These are phyloP conservation scores for Hygrophorus russula DNA, from an alignment of 768 basidiomycete genomes.

Conservation along the genomic window DNA sequence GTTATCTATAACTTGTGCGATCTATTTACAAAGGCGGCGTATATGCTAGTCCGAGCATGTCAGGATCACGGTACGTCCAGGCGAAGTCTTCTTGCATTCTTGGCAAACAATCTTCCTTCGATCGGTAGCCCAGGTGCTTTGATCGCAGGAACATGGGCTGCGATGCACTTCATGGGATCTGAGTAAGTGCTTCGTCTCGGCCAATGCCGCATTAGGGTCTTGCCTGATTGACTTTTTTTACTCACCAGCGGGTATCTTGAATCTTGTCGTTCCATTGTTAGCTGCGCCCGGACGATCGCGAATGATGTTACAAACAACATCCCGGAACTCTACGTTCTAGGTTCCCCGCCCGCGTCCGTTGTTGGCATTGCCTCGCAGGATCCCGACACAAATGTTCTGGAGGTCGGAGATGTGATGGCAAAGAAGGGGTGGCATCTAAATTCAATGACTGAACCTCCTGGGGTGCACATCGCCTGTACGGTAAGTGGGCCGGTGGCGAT, in stretches of 20 bases:
- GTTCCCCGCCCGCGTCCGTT: slow-evolving; percentile 82
- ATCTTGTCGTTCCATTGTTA: slow-evolving; percentile 78
- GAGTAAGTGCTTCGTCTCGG: slow-evolving; percentile 37
- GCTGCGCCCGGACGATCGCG: slow-evolving; percentile 59
- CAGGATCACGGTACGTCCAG: slow-evolving; percentile 71
- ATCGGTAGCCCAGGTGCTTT: slow-evolving; percentile 70
- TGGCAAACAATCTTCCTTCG: neutral
- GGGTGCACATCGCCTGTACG: slow-evolving; percentile 90
- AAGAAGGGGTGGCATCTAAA: slow-evolving; percentile 89
- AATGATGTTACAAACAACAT: slow-evolving; percentile 54
- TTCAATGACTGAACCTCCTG: slow-evolving; percentile 66
- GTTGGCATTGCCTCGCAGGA: slow-evolving; percentile 75
- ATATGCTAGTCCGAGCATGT: slow-evolving; percentile 82
- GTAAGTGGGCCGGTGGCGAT: slow-evolving; percentile 30
- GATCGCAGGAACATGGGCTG: slow-evolving; percentile 94
- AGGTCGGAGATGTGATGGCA: slow-evolving; percentile 84
- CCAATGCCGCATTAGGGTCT: neutral
- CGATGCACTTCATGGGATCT: slow-evolving; percentile 87
- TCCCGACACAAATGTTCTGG: slow-evolving; percentile 59
- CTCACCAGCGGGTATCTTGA: slow-evolving; percentile 67
- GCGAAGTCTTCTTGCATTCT: neutral
- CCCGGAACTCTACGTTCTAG: slow-evolving; percentile 80
- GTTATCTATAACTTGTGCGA: neutral
- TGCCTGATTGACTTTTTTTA: slow-evolving; percentile 2
- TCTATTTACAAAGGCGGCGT: slow-evolving; percentile 50